Evolutionary conservation across 139 green algal species (phyloP).

Genomic region (Chlamydomonas incerta): DNA sequence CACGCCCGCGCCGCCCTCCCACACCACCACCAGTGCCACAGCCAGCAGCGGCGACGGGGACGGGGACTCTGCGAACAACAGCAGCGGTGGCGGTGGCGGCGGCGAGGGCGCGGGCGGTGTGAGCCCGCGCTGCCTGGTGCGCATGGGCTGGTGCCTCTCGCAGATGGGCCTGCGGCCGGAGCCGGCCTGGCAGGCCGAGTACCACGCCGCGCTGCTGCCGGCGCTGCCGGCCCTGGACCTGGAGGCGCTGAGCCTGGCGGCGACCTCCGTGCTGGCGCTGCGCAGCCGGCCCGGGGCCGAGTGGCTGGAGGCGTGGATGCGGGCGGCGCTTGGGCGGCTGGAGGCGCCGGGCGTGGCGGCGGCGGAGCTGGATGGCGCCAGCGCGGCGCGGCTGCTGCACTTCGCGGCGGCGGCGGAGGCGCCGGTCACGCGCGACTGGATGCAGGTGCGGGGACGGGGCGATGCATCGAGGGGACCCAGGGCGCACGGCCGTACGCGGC

Average conservation of each 20-base stretch:
- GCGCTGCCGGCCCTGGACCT: neutral
- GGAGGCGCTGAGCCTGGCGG: slow-evolving; percentile 10
- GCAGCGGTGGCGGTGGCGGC: neutral
- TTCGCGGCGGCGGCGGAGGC: slow-evolving; percentile 11
- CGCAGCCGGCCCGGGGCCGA: neutral
- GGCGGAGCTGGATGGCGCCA: neutral
- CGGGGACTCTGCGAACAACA: no score
- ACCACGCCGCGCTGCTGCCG: slow-evolving; percentile 10
- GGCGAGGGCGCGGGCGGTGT: neutral
- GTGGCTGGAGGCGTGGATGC: neutral
- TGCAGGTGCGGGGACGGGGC: slow-evolving; percentile 12
- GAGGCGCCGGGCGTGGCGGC: neutral
- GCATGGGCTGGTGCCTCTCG: slow-evolving; percentile 21
- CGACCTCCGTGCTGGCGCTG: slow-evolving; percentile 7
- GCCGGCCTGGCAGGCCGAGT: neutral
- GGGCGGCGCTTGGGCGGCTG: slow-evolving; percentile 15
- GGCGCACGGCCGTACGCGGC: no score
- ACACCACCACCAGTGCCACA: neutral
- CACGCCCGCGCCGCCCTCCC: no score
- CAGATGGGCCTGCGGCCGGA: slow-evolving; percentile 32
- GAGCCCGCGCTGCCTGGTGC: slow-evolving; percentile 9
- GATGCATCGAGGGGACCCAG: no score
- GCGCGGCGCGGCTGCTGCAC: slow-evolving; percentile 32
- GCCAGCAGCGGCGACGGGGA: no score
- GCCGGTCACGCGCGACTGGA: slow-evolving; percentile 17